Evolutionary conservation across 441 rosid species (phyloP).

Genomic region (Eutrema salsugineum): DNA sequence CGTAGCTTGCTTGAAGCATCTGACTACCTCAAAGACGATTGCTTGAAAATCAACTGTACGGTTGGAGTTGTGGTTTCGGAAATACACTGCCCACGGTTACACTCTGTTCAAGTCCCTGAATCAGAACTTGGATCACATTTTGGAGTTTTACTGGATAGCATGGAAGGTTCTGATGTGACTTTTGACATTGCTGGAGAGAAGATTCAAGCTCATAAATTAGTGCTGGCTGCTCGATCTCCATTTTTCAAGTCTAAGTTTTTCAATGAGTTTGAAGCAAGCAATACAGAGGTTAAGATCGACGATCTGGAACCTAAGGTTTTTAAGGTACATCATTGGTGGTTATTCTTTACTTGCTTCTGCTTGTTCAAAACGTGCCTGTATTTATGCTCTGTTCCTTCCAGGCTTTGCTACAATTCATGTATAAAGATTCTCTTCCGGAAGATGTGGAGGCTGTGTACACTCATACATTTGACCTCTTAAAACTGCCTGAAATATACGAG

Average conservation of each 20-base stretch:
- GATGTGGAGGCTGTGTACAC: constrained; percentile 40
- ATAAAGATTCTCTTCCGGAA: constrained; percentile 73
- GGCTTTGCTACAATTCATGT: constrained; percentile 84
- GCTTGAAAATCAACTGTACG: constrained; percentile 74
- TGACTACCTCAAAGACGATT: constrained; percentile 72
- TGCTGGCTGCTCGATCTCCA: constrained; percentile 81
- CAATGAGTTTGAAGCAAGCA: constrained; percentile 60
- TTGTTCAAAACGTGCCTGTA: not conserved
- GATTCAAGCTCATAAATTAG: constrained; percentile 68
- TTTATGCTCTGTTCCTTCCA: constrained; percentile 29
- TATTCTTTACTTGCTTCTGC: not conserved
- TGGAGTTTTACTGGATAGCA: constrained; percentile 66
- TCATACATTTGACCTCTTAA: constrained; percentile 36
- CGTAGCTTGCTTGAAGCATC: constrained; percentile 63
- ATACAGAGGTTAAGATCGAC: constrained; percentile 48
- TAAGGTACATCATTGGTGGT: constrained; percentile 50
- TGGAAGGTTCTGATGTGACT: constrained; percentile 66
- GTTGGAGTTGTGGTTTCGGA: constrained; percentile 82
- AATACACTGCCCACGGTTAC: constrained; percentile 63
- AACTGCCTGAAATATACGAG: constrained; percentile 57
- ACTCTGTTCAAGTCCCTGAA: constrained; percentile 50
- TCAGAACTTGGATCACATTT: constrained; percentile 77
- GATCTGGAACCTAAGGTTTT: constrained; percentile 78
- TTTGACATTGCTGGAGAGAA: constrained; percentile 71
- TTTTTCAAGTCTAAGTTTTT: constrained; percentile 75